These are phyloP conservation scores for Pichia sporocuriosa DNA, from an alignment of 805 yeast genomes.

Conservation along the genomic window DNA sequence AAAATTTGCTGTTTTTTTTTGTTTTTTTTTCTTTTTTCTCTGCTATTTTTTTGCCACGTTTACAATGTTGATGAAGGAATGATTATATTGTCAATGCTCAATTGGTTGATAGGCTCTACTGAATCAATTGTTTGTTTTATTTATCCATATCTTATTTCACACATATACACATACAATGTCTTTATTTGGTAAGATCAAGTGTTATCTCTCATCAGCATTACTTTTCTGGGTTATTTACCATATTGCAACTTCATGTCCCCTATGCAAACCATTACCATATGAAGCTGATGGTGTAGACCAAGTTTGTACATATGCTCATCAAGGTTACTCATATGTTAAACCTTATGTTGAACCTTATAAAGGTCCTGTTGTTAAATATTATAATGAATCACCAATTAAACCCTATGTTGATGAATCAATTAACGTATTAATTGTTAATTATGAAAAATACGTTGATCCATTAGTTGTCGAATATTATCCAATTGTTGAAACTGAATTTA, in stretches of 20 bases:
- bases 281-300: slow-evolving; percentile 12
- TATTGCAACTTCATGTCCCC: slow-evolving; percentile 21
- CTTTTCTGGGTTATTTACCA: slow-evolving; percentile 18
- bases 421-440: slow-evolving; percentile 5
- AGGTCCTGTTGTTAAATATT: slow-evolving; percentile 11
- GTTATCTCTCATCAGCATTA: slow-evolving; percentile 14
- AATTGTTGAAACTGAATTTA: slow-evolving; percentile 8
- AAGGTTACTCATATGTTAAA: slow-evolving; percentile 14
- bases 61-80: too few species aligned
- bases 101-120: too few species aligned
- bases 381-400: slow-evolving; percentile 20
- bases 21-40: neutral
- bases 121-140: too few species aligned
- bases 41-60: neutral
- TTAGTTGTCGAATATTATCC: slow-evolving; percentile 18
- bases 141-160: too few species aligned
- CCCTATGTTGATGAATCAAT: slow-evolving; percentile 18
- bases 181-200: slow-evolving; percentile 12
- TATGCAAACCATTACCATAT: slow-evolving; percentile 14
- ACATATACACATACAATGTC: slow-evolving; percentile 11
- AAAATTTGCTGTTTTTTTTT: too few species aligned
- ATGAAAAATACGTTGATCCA: slow-evolving; percentile 13
- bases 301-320: slow-evolving; percentile 20
- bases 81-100: too few species aligned
- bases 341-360: slow-evolving; percentile 20